Evolutionary conservation across 768 basidiomycete species (phyloP).

Genomic region (Asterophora lycoperdoides): DNA sequence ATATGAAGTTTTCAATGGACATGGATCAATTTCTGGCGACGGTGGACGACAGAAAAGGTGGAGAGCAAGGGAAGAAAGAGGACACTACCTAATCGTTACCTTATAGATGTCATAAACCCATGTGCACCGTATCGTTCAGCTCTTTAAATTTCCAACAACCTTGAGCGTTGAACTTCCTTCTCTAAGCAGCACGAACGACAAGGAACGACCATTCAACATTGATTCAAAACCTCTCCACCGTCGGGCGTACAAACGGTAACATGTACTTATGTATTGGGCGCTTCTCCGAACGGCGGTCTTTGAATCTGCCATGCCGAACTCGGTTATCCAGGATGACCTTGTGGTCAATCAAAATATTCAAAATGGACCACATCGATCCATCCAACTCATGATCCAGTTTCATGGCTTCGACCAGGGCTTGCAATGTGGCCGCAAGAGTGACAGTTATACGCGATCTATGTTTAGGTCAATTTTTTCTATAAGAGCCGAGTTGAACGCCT

Average conservation of each 20-base stretch:
- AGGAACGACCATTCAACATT: too few species aligned
- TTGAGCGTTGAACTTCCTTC: too few species aligned
- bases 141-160: too few species aligned
- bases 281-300: background rate
- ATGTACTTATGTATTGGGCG: background rate
- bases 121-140: too few species aligned
- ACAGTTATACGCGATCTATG: background rate
- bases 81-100: background rate
- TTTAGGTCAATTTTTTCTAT: background rate
- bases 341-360: conserved; percentile 3
- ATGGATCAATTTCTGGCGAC: conserved; percentile 55
- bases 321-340: background rate
- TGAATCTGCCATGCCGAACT: background rate
- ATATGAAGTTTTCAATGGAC: conserved; percentile 44
- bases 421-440: background rate
- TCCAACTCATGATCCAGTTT: background rate
- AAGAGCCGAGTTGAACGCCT: background rate
- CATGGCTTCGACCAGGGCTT: background rate
- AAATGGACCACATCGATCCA: background rate
- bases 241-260: too few species aligned
- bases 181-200: too few species aligned
- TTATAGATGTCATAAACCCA: background rate
- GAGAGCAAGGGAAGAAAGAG: conserved; percentile 6
- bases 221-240: too few species aligned
- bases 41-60: conserved; percentile 20